A percentile compares a stretch with the other conserved stretches of the same genome.
phyloP scores from a whole-genome alignment of 2,329 filamentous ascomycete species.

The Penicillium rolfsii region DNA sequence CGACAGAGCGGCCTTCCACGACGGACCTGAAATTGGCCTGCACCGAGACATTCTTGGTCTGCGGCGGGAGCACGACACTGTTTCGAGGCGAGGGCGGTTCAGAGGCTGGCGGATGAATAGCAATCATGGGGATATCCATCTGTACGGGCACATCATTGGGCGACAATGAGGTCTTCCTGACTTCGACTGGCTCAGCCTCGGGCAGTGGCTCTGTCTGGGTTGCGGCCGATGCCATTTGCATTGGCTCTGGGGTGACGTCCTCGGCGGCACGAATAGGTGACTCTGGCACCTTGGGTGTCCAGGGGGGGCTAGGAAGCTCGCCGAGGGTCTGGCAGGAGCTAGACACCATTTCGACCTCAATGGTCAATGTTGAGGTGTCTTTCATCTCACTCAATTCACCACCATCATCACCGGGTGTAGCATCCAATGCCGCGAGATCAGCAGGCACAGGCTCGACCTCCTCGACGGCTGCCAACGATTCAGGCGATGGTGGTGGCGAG shows the following conservation, averaged over 20 bases:
- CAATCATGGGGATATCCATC: constrained; percentile 77
- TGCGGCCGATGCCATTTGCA: constrained; percentile 33
- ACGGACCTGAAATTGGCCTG: constrained; percentile 67
- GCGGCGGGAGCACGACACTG: constrained; percentile 75
- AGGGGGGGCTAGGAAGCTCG: constrained; percentile 41
- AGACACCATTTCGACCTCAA: constrained; percentile 44
- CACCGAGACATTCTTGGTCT: constrained; percentile 77
- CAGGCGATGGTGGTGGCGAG: constrained; percentile 78
- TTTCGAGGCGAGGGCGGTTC: constrained; percentile 77
- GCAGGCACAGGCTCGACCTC: constrained; percentile 30
- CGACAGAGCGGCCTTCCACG: constrained; percentile 56
- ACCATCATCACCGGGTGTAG: neutral
- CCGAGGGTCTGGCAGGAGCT: constrained; percentile 49
- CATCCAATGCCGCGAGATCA: constrained; percentile 10
- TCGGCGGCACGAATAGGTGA: constrained; percentile 14
- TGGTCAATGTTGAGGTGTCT: constrained; percentile 38
- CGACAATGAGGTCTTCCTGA: constrained; percentile 18
- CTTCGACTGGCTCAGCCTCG: constrained; percentile 17
- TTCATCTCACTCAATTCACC: constrained; percentile 23
- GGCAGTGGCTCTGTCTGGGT: constrained; percentile 42
- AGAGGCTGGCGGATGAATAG: constrained; percentile 85
- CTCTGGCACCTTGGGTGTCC: constrained; percentile 38
- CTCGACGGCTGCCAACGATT: constrained; percentile 26
- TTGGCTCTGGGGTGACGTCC: constrained; percentile 13
- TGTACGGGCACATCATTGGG: constrained; percentile 22